Evolutionary conservation across 1,139 yeast species (phyloP), one percentile per base, ranked within the genome.

Genomic region (Arxiozyma heterogenica): DNA sequence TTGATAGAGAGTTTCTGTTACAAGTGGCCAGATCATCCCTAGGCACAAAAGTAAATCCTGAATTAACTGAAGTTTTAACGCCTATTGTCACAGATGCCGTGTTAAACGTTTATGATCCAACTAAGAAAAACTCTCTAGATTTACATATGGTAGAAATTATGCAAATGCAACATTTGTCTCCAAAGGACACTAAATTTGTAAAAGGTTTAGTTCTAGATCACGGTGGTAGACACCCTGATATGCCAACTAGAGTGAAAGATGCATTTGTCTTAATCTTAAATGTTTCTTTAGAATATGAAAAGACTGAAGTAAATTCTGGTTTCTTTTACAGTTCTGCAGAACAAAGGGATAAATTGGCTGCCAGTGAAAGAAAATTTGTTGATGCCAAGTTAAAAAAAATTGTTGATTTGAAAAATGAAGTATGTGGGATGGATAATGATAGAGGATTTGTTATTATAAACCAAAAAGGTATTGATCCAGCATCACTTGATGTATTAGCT

Each of bases 201-300:
- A 83, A 80, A 64, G 99, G 99, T 47, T 79, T 94, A 62, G 98
- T 93, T 44, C 78, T 94, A 61, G 99, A 94, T 69, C 99, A 94
- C 69, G 99, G 99, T 58, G 97, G 97, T 18, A 83, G 99, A 69
- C 98, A 94, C 75, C 99, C 99, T 46, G 98, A 93, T 71, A 94
- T 94, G 99, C 98, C 98, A 55, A 86, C 83, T 63, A 74, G 83
- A 55, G 85, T 93, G 23, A 81, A 81, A 61, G 88, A 93, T 71
- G 96, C 97, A 1, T 77, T 81, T 65, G 83, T 94, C 47, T 78
- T 94, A 67, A 94, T 89, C 52, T 78, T 94, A 64, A 94, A 94
- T 70, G 98, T 94, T 48, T 87, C 96, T 4, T 77, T 94, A 64
- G 99, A 94, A 72, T 94, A 93, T 70, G 99, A 94, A 69, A 94